phyloP scores from a whole-genome alignment of 768 basidiomycete genomes.

The Cystofilobasidium capitatum region DNA sequence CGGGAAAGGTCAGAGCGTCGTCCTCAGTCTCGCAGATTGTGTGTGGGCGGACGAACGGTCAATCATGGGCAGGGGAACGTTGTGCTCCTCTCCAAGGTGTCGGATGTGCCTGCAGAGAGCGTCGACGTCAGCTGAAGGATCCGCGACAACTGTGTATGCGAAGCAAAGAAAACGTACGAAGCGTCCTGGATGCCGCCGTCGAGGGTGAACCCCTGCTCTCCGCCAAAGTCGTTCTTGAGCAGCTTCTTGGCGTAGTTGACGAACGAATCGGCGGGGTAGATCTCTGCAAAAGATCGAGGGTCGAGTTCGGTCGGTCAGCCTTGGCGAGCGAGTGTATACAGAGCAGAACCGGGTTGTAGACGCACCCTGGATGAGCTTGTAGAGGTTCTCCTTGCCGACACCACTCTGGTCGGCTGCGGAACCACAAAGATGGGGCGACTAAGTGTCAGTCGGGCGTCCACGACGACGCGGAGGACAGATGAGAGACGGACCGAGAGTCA shows the following conservation, averaged over 20 bases:
- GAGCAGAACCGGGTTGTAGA: neutral
- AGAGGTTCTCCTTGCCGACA: slow-evolving; percentile 55
- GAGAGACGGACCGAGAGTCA: slow-evolving; percentile 48
- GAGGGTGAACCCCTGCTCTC: slow-evolving; percentile 61
- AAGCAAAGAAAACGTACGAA: slow-evolving; percentile 41
- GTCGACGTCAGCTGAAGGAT: neutral
- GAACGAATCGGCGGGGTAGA: slow-evolving; percentile 58
- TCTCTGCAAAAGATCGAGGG: slow-evolving; percentile 43
- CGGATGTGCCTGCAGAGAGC: slow-evolving; percentile 46
- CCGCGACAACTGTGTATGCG: too few relatives aligned
- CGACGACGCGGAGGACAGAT: neutral
- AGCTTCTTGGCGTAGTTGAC: slow-evolving; percentile 48
- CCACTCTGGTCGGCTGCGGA: slow-evolving; percentile 61
- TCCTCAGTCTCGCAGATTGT: too few relatives aligned
- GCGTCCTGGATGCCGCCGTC: slow-evolving; percentile 86
- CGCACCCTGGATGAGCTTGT: slow-evolving; percentile 24
- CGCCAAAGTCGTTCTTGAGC: slow-evolving; percentile 57
- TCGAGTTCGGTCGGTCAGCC: slow-evolving; percentile 10
- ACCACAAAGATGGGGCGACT: neutral
- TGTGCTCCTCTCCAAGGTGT: slow-evolving; percentile 52
- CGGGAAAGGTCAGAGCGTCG: neutral
- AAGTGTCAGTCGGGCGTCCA: neutral
- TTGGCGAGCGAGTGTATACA: neutral
- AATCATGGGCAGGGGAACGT: slow-evolving; percentile 39
- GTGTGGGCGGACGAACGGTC: slow-evolving; percentile 31